Evolutionary conservation across 164 flowering plant species (phyloP), one percentile per base, ranked within the genome.

Genomic region (Cinnamomum chago): DNA sequence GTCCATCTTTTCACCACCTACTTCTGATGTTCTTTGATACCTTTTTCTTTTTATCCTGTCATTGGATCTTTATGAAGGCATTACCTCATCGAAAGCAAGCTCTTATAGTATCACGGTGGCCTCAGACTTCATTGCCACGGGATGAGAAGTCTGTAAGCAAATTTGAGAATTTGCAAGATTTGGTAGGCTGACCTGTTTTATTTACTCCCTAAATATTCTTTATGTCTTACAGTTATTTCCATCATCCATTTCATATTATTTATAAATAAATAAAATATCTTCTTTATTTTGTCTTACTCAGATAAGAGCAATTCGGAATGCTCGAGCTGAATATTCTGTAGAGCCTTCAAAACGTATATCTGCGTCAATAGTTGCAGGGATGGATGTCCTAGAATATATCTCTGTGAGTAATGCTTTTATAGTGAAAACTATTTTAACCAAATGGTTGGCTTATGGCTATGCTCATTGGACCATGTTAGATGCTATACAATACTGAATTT

Each of bases 321-420:
- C 90, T 62, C 87, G 98, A 73, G 98, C 98, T 74, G 97, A 95
- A 79, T 92, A 95, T 77, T 90, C 93, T 67, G 98, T 92, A 78
- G 97, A 88, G 80, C 97, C 98, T 79, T 95, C 85, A 73, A 91
- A 86, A 76, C 94, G 94, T 70, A 92, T 95, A 71, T 90, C 98
- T 71, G 97, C 97, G 72, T 86, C 92, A 62, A 81, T 95, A 60
- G 93, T 95, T 80, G 99, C 93, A 33, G 87, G 82, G 52, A 51
- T 75, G 62, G 97, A 95, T 30, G 97, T 95, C 50, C 76, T 83
- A 30, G 79, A 88, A 13, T 89, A 95, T 76, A 86, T 92, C 33
- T 55, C 60, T 55, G 60, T 55, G n/a, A 55, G 17, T 55, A 55
- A 55, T 55, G 20, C n/a, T 55, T 55, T 55, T 55, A 15, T 55